These are phyloP conservation scores for Linum lewisii DNA, from an alignment of 345 rosid species.

Conservation along the genomic window DNA sequence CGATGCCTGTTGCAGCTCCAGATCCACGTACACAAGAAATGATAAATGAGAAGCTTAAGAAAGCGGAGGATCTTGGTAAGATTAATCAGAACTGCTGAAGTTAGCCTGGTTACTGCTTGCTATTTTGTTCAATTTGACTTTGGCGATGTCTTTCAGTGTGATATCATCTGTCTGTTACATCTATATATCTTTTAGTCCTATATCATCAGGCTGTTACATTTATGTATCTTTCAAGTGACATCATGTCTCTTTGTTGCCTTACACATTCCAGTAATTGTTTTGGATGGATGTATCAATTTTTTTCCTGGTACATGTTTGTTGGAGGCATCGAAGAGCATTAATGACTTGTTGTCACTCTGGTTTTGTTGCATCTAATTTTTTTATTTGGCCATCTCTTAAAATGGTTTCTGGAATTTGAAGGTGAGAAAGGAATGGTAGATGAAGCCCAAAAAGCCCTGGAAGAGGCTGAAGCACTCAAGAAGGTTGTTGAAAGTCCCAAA, in stretches of 20 bases:
- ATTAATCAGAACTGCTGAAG: not conserved
- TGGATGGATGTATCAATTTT: not conserved
- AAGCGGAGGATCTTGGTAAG: conserved; percentile 98
- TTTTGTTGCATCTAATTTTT: not conserved
- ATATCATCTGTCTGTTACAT: not conserved
- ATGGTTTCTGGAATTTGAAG: conserved; percentile 19
- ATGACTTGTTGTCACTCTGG: not conserved
- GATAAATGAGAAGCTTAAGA: conserved; percentile 96
- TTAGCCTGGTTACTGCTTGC: not conserved
- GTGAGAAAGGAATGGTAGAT: conserved; percentile 99
- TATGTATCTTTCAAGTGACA: not conserved
- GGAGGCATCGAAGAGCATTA: not conserved
- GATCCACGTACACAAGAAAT: conserved; percentile 95
- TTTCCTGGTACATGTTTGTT: not conserved
- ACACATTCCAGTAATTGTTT: not conserved
- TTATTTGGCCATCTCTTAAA: not conserved
- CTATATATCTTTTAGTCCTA: not conserved
- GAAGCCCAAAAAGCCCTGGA: conserved; percentile 98
- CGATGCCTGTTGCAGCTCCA: conserved; percentile 55
- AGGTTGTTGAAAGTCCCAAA: conserved; percentile 51
- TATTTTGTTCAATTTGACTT: not conserved
- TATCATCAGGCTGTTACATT: not conserved
- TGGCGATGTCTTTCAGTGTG: not conserved
- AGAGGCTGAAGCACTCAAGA: conserved; percentile 98
- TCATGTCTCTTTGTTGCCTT: not conserved